Percentiles rank a stretch among this genome's conserved stretches.
Evolutionary conservation across 805 yeast species (phyloP).

Genomic region (Saturnispora silvae): DNA sequence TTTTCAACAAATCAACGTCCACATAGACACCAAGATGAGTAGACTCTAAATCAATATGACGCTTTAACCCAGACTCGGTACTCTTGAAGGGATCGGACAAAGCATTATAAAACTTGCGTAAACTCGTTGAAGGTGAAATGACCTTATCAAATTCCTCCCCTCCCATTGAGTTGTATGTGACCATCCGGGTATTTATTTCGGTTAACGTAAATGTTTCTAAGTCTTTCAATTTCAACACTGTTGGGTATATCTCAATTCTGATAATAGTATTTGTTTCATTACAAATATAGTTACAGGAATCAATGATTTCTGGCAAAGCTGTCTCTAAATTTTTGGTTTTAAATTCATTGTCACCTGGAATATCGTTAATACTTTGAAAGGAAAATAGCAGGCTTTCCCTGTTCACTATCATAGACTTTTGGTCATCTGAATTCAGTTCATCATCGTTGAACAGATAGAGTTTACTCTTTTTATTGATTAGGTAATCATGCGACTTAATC

Average conservation of each 20-base stretch:
- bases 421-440: slow-evolving; percentile 20
- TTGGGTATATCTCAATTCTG: slow-evolving; percentile 41
- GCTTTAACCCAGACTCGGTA: slow-evolving; percentile 33
- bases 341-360: slow-evolving; percentile 2
- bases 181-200: slow-evolving; percentile 42
- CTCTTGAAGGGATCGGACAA: slow-evolving; percentile 55
- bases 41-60: slow-evolving; percentile 44
- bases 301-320: slow-evolving; percentile 30
- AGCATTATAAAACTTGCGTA: slow-evolving; percentile 50
- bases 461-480: slow-evolving; percentile 15
- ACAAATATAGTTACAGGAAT: slow-evolving; percentile 38
- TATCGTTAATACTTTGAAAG: slow-evolving; percentile 4
- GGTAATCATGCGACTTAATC: slow-evolving; percentile 16
- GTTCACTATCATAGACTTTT: slow-evolving; percentile 15
- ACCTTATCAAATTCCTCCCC: slow-evolving; percentile 27
- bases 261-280: slow-evolving; percentile 35
- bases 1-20: slow-evolving; percentile 41
- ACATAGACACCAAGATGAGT: slow-evolving; percentile 37
- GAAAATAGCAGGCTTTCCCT: background rate
- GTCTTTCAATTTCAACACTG: slow-evolving; percentile 41
- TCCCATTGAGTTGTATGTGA: slow-evolving; percentile 23
- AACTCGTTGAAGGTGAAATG: slow-evolving; percentile 40
- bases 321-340: slow-evolving; percentile 1
- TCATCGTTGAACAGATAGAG: slow-evolving; percentile 21
- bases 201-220: slow-evolving; percentile 36